Evolutionary conservation across 2,329 filamentous ascomycete species (phyloP), one percentile per base, ranked within the genome.

Genomic region (Epichloe typhina): DNA sequence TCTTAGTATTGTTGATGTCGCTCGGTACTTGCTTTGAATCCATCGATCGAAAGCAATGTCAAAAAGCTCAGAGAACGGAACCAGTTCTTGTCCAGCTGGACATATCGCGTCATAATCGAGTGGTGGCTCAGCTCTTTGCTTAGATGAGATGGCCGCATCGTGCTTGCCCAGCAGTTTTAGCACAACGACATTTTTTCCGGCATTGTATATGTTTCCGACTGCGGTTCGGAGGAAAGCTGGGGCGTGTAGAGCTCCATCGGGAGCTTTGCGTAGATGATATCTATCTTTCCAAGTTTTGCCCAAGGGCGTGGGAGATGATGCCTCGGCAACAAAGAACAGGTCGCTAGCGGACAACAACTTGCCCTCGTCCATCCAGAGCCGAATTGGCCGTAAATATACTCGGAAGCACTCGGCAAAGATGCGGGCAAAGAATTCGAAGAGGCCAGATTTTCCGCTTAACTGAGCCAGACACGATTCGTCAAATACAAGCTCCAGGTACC

Each of bases 161-260:
- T 76, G 72, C 50, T 75, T 72, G 40, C 82, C 79, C 11, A 95
- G 72, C 46, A 84, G 78, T 53, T 83, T 83, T n/a, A 96, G 69
- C 43, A 96, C 84, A 1, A 93, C 80, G 50, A 93, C 83, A 58
- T 85, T 94, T 66, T 96, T 96, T 0, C 91, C 91, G 1, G 88
- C 83, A 1, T 83, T 88, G 59, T 95, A 91, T 38, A 96, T 88
- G 54, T 82, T 85, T 23, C 72, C 69, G 0, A 80, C 80, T 2
- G 83, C 78, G 2, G 83, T 75, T 39, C 82, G 79, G 4, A 96
- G 72, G 56, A 95, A 96, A 3, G 69, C 74, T 0, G 91, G 90
- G 0, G 84, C 82, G 58, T 84, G 80, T 1, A 89, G 64, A 2
- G 69, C 67, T 15, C 82, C 80, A 41, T 80, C 71, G 3, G 74